These are phyloP conservation scores for Microcera coccophila DNA, from an alignment of 2,329 filamentous ascomycete species.

Conservation along the genomic window DNA sequence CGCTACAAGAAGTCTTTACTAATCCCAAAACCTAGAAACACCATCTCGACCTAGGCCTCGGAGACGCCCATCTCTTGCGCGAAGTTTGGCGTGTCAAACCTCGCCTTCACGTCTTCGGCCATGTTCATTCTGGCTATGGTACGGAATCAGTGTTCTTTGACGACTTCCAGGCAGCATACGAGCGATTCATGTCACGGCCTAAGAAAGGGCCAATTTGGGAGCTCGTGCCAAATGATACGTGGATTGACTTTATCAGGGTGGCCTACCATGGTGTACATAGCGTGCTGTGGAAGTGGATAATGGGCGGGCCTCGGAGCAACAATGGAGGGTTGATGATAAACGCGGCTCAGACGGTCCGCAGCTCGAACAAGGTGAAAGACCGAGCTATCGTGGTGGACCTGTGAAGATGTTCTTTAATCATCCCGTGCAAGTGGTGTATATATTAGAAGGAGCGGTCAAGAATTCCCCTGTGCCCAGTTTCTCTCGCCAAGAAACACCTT, in stretches of 20 bases:
- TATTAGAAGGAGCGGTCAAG: too few relatives aligned
- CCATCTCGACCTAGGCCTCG: slow-evolving; percentile 66
- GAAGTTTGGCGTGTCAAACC: slow-evolving; percentile 75
- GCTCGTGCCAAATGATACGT: slow-evolving; percentile 42
- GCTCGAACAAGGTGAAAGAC: slow-evolving; percentile 46
- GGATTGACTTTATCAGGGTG: slow-evolving; percentile 45
- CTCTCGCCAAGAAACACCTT: too few relatives aligned
- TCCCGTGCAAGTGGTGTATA: too few relatives aligned
- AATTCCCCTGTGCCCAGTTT: too few relatives aligned
- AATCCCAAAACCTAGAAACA: slow-evolving; percentile 44
- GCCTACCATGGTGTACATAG: slow-evolving; percentile 44
- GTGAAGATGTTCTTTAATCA: too few relatives aligned
- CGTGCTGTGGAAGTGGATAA: slow-evolving; percentile 54
- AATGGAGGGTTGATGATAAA: slow-evolving; percentile 54
- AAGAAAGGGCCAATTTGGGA: slow-evolving; percentile 43
- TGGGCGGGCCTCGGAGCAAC: slow-evolving; percentile 50
- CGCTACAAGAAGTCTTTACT: not conserved
- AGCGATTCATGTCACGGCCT: slow-evolving; percentile 53
- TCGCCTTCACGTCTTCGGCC: slow-evolving; percentile 76
- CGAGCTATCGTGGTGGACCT: slow-evolving; percentile 36
- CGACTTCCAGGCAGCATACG: slow-evolving; percentile 66
- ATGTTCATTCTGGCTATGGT: slow-evolving; percentile 75
- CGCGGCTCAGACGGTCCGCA: slow-evolving; percentile 53
- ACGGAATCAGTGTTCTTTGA: slow-evolving; percentile 70
- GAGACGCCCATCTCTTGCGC: slow-evolving; percentile 65